These are phyloP conservation scores for Albophoma yamanashiensis DNA, from an alignment of 2,329 filamentous ascomycete species.

Conservation along the genomic window DNA sequence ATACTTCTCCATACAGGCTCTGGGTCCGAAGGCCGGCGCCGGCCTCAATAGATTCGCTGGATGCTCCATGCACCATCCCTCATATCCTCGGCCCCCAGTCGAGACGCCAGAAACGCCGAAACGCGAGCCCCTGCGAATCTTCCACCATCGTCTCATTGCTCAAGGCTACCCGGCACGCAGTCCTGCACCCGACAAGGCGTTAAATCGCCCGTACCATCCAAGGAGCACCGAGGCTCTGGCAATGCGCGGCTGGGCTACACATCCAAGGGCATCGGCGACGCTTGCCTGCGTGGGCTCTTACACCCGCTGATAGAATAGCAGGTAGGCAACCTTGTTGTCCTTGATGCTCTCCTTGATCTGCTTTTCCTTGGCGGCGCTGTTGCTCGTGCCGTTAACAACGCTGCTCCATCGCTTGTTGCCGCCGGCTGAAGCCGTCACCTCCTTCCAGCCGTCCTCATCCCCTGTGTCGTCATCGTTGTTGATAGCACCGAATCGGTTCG, in stretches of 20 bases:
- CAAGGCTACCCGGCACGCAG: slow-evolving; percentile 4
- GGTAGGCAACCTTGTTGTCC: slow-evolving; percentile 95
- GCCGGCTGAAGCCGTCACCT: slow-evolving; percentile 53
- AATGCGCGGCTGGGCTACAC: background rate
- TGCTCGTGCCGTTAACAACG: slow-evolving; percentile 53
- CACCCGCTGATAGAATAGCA: slow-evolving; percentile 86
- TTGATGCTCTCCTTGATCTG: slow-evolving; percentile 56
- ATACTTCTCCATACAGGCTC: background rate
- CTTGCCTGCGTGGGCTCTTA: slow-evolving; percentile 14
- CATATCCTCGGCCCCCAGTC: slow-evolving; percentile 6
- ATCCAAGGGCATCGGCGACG: background rate
- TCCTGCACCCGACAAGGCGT: background rate
- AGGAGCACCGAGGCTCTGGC: background rate
- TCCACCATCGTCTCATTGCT: slow-evolving; percentile 10
- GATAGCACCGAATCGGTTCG: slow-evolving; percentile 66
- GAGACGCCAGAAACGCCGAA: slow-evolving; percentile 18
- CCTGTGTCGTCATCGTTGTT: slow-evolving; percentile 56
- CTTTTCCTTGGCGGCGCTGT: slow-evolving; percentile 44
- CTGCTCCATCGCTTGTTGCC: slow-evolving; percentile 62
- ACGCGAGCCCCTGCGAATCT: slow-evolving; percentile 11
- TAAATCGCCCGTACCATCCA: background rate
- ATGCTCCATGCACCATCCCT: background rate
- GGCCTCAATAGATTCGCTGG: background rate
- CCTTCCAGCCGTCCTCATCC: slow-evolving; percentile 71
- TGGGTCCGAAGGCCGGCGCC: background rate